These are phyloP conservation scores for Senna tora DNA, from an alignment of 306 rosid genomes.

Conservation along the genomic window DNA sequence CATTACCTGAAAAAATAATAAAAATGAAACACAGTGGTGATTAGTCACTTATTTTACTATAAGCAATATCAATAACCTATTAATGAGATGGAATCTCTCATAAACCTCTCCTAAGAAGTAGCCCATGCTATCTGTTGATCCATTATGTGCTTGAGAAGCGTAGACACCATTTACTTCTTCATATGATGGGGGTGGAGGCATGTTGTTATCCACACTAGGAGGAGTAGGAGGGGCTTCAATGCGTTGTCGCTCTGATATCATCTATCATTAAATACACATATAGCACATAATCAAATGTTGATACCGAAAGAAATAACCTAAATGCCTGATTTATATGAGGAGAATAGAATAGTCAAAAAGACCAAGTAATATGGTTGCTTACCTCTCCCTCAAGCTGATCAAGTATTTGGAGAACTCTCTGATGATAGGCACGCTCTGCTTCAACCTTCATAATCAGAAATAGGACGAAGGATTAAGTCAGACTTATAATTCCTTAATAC, in stretches of 20 bases:
- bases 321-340: slow-evolving; percentile 8
- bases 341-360: slow-evolving; percentile 22
- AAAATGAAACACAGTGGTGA: slow-evolving; percentile 29
- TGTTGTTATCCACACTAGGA: slow-evolving; percentile 59
- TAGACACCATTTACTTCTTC: slow-evolving; percentile 84
- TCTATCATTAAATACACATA: slow-evolving; percentile 53
- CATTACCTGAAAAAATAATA: slow-evolving; percentile 58
- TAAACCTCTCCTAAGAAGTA: slow-evolving; percentile 97
- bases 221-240: slow-evolving; percentile 92
- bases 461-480: slow-evolving; percentile 17
- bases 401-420: slow-evolving; percentile 79
- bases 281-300: slow-evolving; percentile 30
- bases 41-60: slow-evolving; percentile 20
- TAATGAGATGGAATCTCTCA: slow-evolving; percentile 34
- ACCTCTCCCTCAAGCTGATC: slow-evolving; percentile 98
- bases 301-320: slow-evolving; percentile 31
- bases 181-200: slow-evolving; percentile 91
- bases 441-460: slow-evolving; percentile 68
- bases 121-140: slow-evolving; percentile 67
- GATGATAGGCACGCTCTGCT: slow-evolving; percentile 91
- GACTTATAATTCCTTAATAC: slow-evolving; percentile 24
- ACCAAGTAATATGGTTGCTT: slow-evolving; percentile 23
- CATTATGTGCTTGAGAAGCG: slow-evolving; percentile 76
- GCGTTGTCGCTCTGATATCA: slow-evolving; percentile 84
- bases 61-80: slow-evolving; percentile 13